Evolutionary conservation across 768 basidiomycete genomes (phyloP).

Genomic region (Agrocybe pediades): DNA sequence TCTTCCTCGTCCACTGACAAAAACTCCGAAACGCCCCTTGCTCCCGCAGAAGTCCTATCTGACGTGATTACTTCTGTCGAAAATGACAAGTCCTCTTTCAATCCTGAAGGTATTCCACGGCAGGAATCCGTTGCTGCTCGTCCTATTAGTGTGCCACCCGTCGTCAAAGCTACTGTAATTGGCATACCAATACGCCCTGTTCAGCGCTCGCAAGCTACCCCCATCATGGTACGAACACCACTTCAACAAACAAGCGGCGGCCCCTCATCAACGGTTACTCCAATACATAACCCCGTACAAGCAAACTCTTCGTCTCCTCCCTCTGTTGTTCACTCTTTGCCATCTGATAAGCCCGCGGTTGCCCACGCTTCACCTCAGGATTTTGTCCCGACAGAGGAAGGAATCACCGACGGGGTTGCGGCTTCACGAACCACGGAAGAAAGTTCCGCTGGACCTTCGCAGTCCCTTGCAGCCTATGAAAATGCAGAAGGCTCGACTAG

Average conservation of each 20-base stretch:
- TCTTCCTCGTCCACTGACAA: background rate
- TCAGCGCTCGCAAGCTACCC: background rate
- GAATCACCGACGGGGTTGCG: background rate
- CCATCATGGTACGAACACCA: background rate
- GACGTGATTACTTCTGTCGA: background rate
- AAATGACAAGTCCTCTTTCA: background rate
- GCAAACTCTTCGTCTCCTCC: no score
- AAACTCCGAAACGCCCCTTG: background rate
- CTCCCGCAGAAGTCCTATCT: background rate
- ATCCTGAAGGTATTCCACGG: background rate
- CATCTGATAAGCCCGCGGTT: no score
- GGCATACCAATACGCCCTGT: slow-evolving; percentile 9
- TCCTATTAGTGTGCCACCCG: background rate
- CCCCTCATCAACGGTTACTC: no score
- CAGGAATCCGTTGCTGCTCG: slow-evolving; percentile 1
- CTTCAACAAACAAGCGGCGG: no score
- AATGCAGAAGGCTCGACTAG: background rate
- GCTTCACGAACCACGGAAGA: background rate
- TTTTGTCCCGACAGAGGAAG: no score
- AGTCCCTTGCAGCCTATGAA: background rate
- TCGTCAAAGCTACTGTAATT: slow-evolving; percentile 6
- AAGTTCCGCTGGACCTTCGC: background rate
- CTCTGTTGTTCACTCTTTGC: no score
- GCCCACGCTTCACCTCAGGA: no score
- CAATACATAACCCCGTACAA: no score